A percentile compares a stretch with the other conserved stretches of the same genome.
Conservation (phyloP, 768 basidiomycete species). For the Podaxis rugospora region DNA sequence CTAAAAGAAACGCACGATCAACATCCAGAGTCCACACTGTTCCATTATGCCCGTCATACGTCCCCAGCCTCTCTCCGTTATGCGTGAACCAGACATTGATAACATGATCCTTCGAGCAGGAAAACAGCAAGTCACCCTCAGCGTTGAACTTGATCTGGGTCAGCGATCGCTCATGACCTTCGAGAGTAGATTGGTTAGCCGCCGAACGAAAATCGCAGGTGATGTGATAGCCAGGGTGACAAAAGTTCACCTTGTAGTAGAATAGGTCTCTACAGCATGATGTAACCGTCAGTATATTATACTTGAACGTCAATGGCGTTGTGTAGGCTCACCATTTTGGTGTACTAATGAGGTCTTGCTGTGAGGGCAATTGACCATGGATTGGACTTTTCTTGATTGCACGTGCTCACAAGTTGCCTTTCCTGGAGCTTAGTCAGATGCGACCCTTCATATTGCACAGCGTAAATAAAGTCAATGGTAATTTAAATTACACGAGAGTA, state of each 20-base stretch:
- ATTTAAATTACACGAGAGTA: background rate
- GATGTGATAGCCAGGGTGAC: background rate
- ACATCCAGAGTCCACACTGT: conserved; percentile 95
- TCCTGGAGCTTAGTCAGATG: conserved; percentile 1
- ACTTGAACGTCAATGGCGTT: background rate
- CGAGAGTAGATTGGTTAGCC: conserved; percentile 13
- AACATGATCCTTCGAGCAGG: conserved; percentile 91
- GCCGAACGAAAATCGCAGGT: background rate
- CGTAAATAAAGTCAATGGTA: background rate
- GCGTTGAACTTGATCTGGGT: conserved; percentile 97
- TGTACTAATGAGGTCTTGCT: background rate
- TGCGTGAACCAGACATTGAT: conserved; percentile 98
- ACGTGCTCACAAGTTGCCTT: background rate
- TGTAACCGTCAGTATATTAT: background rate
- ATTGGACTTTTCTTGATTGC: conserved; percentile 5
- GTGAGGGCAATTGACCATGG: background rate
- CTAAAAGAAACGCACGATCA: conserved; percentile 64
- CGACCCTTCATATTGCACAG: background rate
- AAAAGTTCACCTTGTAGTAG: conserved; percentile 57
- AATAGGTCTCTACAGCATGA: conserved; percentile 57
- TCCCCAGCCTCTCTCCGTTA: conserved; percentile 96
- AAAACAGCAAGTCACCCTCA: conserved; percentile 95
- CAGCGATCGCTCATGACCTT: conserved; percentile 95
- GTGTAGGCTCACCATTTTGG: conserved; percentile 3
- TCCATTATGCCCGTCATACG: conserved; percentile 95